phyloP scores from a whole-genome alignment of 768 basidiomycete genomes.

The Suillus discolor region DNA sequence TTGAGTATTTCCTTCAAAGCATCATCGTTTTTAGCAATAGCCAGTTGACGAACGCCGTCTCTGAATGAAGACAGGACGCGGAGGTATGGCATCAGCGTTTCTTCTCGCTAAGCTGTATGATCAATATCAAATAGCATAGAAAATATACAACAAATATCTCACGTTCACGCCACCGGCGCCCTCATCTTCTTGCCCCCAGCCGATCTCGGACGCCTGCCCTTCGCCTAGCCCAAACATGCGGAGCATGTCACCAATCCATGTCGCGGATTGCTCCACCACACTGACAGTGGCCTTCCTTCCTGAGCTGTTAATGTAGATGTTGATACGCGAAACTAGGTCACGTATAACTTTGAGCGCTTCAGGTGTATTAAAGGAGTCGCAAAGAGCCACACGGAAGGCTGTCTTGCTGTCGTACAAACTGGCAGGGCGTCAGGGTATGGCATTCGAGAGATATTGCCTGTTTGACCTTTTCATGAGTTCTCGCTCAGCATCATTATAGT shows the following conservation, averaged over 20 bases:
- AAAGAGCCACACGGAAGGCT: slow-evolving; percentile 83
- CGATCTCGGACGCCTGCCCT: slow-evolving; percentile 65
- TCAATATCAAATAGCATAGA: slow-evolving; percentile 5
- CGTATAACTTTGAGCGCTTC: slow-evolving; percentile 73
- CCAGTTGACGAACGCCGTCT: slow-evolving; percentile 82
- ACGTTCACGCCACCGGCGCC: slow-evolving; percentile 39
- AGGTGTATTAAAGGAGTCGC: slow-evolving; percentile 97
- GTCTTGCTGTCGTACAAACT: slow-evolving; percentile 78
- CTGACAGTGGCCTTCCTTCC: slow-evolving; percentile 60
- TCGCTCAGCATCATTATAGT: slow-evolving; percentile 66
- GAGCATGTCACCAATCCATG: slow-evolving; percentile 75
- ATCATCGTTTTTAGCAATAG: slow-evolving; percentile 68
- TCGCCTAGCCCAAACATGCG: slow-evolving; percentile 81
- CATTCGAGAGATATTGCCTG: background rate
- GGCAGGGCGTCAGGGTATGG: slow-evolving; percentile 15
- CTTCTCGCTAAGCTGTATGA: slow-evolving; percentile 65
- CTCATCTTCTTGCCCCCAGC: slow-evolving; percentile 77
- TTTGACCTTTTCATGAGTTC: slow-evolving; percentile 67
- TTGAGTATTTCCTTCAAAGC: slow-evolving; percentile 80
- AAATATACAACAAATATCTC: slow-evolving; percentile 36
- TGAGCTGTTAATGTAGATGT: slow-evolving; percentile 81
- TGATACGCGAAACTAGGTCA: slow-evolving; percentile 82
- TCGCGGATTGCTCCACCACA: slow-evolving; percentile 63
- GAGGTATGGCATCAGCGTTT: slow-evolving; percentile 87
- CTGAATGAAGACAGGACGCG: slow-evolving; percentile 86